Conservation (phyloP, 1,284 basidiomycete species). For the Irpex rosettiformis region DNA sequence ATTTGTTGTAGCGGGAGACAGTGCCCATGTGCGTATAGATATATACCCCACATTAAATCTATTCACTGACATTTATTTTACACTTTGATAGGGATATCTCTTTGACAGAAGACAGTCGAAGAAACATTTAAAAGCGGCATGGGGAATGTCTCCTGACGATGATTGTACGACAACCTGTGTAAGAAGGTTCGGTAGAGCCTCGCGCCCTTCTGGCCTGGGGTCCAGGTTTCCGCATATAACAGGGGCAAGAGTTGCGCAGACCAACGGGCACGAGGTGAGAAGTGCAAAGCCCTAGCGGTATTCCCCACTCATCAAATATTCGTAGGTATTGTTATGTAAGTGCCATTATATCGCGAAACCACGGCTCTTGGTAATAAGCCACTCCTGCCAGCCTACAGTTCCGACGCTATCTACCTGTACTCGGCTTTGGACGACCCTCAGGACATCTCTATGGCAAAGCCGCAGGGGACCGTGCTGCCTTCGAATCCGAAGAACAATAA, state of each 20-base stretch:
- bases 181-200: conserved; percentile 70
- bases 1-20: conserved; percentile 72
- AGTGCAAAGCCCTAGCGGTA: background rate
- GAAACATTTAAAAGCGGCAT: conserved; percentile 62
- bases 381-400: conserved; percentile 59
- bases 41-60: background rate
- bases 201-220: conserved; percentile 32
- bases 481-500: background rate
- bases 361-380: conserved; percentile 3
- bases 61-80: background rate
- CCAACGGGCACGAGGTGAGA: conserved; percentile 77
- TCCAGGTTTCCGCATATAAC: conserved; percentile 66
- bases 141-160: conserved; percentile 58
- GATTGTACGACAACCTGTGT: conserved; percentile 75
- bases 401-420: conserved; percentile 79
- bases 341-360: conserved; percentile 3
- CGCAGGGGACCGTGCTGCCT: background rate
- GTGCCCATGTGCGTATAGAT: conserved; percentile 51
- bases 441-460: background rate
- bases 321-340: conserved; percentile 54
- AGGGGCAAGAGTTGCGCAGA: conserved; percentile 71
- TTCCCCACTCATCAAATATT: background rate
- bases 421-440: conserved; percentile 69
- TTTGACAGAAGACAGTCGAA: conserved; percentile 84
- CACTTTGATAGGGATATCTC: conserved; percentile 64